Evolutionary conservation across 768 basidiomycete species (phyloP), one percentile per base, ranked within the genome.

Genomic region (Tylopilus subfusipes): DNA sequence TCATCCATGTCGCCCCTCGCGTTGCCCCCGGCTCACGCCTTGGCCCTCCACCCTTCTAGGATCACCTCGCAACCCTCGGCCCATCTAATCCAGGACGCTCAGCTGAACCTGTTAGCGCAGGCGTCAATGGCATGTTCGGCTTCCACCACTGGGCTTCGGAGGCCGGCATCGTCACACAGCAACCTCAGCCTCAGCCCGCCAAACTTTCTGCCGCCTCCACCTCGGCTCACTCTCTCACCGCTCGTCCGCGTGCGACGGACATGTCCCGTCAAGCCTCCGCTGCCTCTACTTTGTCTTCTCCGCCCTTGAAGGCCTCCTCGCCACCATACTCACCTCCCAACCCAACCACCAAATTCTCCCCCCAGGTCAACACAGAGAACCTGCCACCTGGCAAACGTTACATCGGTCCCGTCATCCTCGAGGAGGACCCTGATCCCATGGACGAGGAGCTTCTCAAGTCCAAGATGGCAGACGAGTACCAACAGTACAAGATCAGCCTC

Each of bases 101-200:
- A 1, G 53, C 59, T 27, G 64, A 65, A 13, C 60, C 62, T 42
- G 29, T 22, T 2, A 59, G 50, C 24, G 56, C 58, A 3, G 52
- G 21, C 48, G 30, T 57, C 16, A 38, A 47, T 45, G 54, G 57
- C 53, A 53, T 24, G 18, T 42, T 50, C 19, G 60, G 68, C 34
- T 70, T 66, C 68, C 68, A 72, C 47, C 52, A 48, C 43, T 70
- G 69, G 69, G 68, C 66, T 21, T 70, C 68, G 19, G 69, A 70
- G 63, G 70, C 36, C 50, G 62, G 62, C 31, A 62, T 70, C 25
- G 34, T 61, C 31, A 27, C 59, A 19, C 66, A 62, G 43, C 66
- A 53, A 4, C 54, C 56, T 38, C 64, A 50, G 40, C 48, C 30
- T 5, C 63, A 39, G 31, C 21, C 55, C 19, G 21, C 54, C 1